These are phyloP conservation scores for Chrysochromulina parva DNA, from an alignment of 78 protist genomes.

Conservation along the genomic window DNA sequence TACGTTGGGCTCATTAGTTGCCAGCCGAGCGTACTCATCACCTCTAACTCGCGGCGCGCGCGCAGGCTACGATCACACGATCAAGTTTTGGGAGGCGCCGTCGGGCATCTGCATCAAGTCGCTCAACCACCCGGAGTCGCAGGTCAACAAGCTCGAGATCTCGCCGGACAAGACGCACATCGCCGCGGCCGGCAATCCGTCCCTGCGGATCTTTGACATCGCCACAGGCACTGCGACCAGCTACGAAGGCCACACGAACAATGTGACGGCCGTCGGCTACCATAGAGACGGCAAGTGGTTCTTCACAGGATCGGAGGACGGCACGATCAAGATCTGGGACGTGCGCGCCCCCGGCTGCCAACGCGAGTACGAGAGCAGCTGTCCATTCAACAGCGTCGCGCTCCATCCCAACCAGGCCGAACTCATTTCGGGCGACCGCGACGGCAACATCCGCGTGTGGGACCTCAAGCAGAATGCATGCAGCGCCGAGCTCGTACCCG, in stretches of 20 bases:
- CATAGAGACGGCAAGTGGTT: conserved; percentile 87
- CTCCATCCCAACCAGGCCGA: conserved; percentile 92
- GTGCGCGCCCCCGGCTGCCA: conserved; percentile 84
- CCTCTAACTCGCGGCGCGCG: too few species aligned
- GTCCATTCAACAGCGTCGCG: conserved; percentile 74
- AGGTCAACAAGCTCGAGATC: conserved; percentile 85
- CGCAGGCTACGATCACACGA: conserved; percentile 95
- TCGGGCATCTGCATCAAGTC: conserved; percentile 83
- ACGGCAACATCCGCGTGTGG: conserved; percentile 88
- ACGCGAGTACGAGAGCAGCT: conserved; percentile 68
- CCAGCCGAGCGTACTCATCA: too few species aligned
- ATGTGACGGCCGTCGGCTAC: conserved; percentile 88
- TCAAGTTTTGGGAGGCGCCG: conserved; percentile 97
- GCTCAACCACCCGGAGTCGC: conserved; percentile 86
- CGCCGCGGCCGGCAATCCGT: conserved; percentile 95
- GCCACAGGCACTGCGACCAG: conserved; percentile 21
- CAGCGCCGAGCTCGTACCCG: conserved; percentile 77
- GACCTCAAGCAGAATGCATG: conserved; percentile 77
- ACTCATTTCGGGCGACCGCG: conserved; percentile 84
- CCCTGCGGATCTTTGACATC: conserved; percentile 77
- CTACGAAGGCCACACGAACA: conserved; percentile 87
- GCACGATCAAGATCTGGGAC: conserved; percentile 94
- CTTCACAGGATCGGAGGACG: conserved; percentile 91
- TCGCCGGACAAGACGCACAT: conserved; percentile 81
- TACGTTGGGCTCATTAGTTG: too few species aligned